A percentile compares a stretch with the other conserved stretches of the same genome.
These are phyloP conservation scores for Spirogloea muscicola DNA, from an alignment of 139 green algal species.

Conservation along the genomic window DNA sequence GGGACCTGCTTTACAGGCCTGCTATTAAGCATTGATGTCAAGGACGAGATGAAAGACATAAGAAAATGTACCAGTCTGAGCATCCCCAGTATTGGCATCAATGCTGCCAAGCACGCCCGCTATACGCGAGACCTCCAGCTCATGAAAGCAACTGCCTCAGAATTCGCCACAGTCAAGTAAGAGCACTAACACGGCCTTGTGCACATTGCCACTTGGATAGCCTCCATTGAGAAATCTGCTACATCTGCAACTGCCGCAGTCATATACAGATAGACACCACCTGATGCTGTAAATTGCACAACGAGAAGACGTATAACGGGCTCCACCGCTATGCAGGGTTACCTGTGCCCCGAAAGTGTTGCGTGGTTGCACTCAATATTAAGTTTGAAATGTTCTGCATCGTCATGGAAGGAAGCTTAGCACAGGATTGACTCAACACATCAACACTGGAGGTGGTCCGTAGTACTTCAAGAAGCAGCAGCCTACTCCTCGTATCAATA, in stretches of 20 bases:
- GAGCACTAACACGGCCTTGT: too few relatives aligned
- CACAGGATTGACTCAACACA: not conserved
- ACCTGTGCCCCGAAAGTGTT: constrained; percentile 59
- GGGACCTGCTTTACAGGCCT: too few relatives aligned
- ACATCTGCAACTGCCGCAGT: too few relatives aligned
- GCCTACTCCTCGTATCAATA: not conserved
- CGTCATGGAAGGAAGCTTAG: too few relatives aligned
- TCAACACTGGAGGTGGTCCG: not conserved
- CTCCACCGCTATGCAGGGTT: too few relatives aligned
- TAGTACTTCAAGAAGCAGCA: not conserved
- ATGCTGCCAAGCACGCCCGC: constrained; percentile 62
- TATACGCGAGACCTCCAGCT: constrained; percentile 53
- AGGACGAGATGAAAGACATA: not conserved
- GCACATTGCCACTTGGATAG: too few relatives aligned
- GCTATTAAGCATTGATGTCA: too few relatives aligned
- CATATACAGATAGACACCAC: too few relatives aligned
- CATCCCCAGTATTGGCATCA: constrained; percentile 69
- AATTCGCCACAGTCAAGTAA: not conserved
- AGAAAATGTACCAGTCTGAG: constrained; percentile 49
- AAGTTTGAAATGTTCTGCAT: constrained; percentile 60
- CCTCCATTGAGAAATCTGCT: too few relatives aligned
- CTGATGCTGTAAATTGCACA: too few relatives aligned
- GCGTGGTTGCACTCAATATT: constrained; percentile 83
- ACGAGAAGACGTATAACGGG: too few relatives aligned
- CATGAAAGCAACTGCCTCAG: constrained; percentile 35